Evolutionary conservation across 2,329 filamentous ascomycete species (phyloP).

Genomic region (Xylariaceae sp.): DNA sequence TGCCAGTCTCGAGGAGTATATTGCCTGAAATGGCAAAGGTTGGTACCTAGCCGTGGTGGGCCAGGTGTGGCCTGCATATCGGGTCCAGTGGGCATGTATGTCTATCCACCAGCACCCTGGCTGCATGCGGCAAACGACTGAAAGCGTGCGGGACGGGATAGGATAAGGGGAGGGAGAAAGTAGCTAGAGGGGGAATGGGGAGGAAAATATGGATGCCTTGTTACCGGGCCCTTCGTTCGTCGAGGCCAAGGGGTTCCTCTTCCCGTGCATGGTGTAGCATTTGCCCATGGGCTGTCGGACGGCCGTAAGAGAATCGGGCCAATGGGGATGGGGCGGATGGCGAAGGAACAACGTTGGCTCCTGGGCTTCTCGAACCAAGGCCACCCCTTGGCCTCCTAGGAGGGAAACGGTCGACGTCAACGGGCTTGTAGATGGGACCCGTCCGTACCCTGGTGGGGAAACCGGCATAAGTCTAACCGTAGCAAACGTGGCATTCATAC

Average conservation of each 20-base stretch:
- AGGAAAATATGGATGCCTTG: conserved; percentile 5
- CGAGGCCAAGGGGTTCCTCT: conserved; percentile 28
- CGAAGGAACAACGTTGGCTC: conserved; percentile 6
- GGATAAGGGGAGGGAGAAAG: not conserved
- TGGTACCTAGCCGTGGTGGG: conserved; percentile 31
- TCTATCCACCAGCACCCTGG: conserved; percentile 22
- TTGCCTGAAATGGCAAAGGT: conserved; percentile 24
- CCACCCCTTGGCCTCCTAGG: conserved; percentile 16
- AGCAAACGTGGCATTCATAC: conserved; percentile 33
- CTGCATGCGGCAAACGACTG: conserved; percentile 31
- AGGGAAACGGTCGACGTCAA: conserved; percentile 23
- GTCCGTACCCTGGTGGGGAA: conserved; percentile 30
- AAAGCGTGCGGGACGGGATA: conserved; percentile 21
- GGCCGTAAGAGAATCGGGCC: conserved; percentile 16
- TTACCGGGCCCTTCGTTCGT: conserved; percentile 18
- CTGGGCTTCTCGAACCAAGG: conserved; percentile 23
- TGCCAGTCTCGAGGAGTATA: conserved; percentile 28
- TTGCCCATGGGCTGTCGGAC: conserved; percentile 3
- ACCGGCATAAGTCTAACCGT: conserved; percentile 28
- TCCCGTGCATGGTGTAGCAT: conserved; percentile 16
- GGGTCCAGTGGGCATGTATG: conserved; percentile 26
- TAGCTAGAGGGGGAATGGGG: conserved; percentile 9
- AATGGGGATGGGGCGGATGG: conserved; percentile 20
- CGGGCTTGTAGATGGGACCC: conserved; percentile 23
- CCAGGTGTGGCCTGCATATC: conserved; percentile 29